These are phyloP conservation scores for Alternaria postmessia DNA, from an alignment of 2,329 filamentous ascomycete genomes.

Conservation along the genomic window DNA sequence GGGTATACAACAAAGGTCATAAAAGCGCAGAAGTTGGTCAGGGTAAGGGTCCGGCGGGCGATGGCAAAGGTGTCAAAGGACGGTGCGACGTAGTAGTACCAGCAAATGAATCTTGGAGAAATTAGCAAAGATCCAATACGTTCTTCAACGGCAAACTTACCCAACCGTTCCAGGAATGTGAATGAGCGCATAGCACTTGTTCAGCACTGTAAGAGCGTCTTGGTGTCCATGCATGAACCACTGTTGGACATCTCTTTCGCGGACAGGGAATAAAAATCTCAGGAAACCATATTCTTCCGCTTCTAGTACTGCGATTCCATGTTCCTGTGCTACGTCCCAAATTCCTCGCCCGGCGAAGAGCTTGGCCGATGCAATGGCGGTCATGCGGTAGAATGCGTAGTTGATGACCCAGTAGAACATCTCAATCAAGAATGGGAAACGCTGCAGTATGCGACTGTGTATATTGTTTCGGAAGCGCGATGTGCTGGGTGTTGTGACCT, in stretches of 20 bases:
- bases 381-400: conserved; percentile 69
- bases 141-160: conserved; percentile 45
- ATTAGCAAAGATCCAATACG: conserved; percentile 22
- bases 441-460: conserved; percentile 70
- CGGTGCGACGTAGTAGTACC: conserved; percentile 68
- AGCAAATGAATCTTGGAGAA: conserved; percentile 64
- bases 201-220: conserved; percentile 62
- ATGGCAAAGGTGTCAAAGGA: conserved; percentile 56
- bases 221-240: conserved; percentile 66
- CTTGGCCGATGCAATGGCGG: conserved; percentile 60
- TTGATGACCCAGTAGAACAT: conserved; percentile 79
- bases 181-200: conserved; percentile 67
- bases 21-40: conserved; percentile 64
- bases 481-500: conserved; percentile 65
- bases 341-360: conserved; percentile 63
- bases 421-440: conserved; percentile 74
- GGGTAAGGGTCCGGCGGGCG: conserved; percentile 56
- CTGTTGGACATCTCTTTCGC: conserved; percentile 62
- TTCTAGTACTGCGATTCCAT: conserved; percentile 64
- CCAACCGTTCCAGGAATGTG: conserved; percentile 69
- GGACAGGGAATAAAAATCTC: conserved; percentile 62
- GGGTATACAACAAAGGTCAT: conserved; percentile 62
- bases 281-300: conserved; percentile 62
- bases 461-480: conserved; percentile 67
- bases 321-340: conserved; percentile 64